Conservation (phyloP, 1,284 basidiomycete genomes). For the Malassezia nana region DNA sequence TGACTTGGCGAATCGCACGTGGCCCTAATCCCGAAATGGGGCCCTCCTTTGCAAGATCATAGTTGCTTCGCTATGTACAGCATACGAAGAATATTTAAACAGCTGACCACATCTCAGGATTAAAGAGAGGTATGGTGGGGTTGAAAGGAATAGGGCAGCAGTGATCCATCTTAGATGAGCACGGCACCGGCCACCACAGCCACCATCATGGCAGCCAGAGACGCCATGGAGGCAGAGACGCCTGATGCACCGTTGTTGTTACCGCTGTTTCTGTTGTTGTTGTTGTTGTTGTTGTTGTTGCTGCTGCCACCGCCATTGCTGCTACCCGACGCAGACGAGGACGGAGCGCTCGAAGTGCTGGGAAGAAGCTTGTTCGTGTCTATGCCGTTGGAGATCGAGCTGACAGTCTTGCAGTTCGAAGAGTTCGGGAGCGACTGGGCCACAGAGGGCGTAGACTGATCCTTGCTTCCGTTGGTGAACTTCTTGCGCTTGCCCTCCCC, state of each 20-base stretch:
- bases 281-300: neutral
- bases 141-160: neutral
- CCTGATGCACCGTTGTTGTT: slow-evolving; percentile 6
- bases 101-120: neutral
- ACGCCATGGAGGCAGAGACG: slow-evolving; percentile 6
- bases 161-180: slow-evolving; percentile 20
- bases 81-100: neutral
- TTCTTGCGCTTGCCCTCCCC: slow-evolving; percentile 24
- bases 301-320: neutral
- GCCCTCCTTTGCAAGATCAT: too few relatives aligned
- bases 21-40: too few relatives aligned
- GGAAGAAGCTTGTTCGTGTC: slow-evolving; percentile 20
- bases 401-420: slow-evolving; percentile 31
- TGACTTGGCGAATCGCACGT: neutral
- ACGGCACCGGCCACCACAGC: slow-evolving; percentile 24
- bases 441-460: slow-evolving; percentile 33
- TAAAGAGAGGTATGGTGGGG: neutral
- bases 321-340: neutral
- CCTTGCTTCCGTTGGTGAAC: slow-evolving; percentile 41
- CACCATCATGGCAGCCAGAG: slow-evolving; percentile 15
- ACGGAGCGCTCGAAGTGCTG: neutral
- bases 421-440: slow-evolving; percentile 42
- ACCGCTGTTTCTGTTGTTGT: slow-evolving; percentile 1
- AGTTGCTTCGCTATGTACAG: slow-evolving; percentile 12
- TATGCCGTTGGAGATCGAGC: slow-evolving; percentile 40